Base-by-base conservation (phyloP, 2,329 filamentous ascomycete genomes). In the Bipolaris bicolor region DNA sequence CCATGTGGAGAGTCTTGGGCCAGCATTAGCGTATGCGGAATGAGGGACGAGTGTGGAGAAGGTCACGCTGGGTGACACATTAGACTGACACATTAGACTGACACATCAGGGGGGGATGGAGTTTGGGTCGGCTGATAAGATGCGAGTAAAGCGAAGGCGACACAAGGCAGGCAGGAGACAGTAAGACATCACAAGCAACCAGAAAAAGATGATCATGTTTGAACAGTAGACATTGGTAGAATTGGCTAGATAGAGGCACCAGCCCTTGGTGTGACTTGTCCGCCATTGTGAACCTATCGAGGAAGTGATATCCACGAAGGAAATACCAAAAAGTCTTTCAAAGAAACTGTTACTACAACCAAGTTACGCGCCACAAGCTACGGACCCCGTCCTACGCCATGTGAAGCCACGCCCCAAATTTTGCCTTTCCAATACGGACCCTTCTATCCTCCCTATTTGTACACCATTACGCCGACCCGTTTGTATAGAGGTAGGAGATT, bases 261-360 rank as follows among this genome's bases (percentile, higher is more conserved):
- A 73, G 70, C 70, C 66, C 70, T 73, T 73, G 70, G 70, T 73
- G 66, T 65, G 61, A 65, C 63, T 66, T 67, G 63, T 66, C 65
- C 60, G 64, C 65, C 68, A 66, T 58, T 57, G 55, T 39, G 33
- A 49, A 62, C 37, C 51, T 44, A 46, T 55, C 58, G 33, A 52
- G 44, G 57, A 62, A 58, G 18, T 46, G 9, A 58, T 60, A 64
- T 66, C 67, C 65, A 63, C 58, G 51, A 50, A 60, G 49, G 46
- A 37, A 49, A 55, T 61, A 60, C 59, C 61, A 65, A 63, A 10
- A 29, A 26, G 15, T 26, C 22, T 49, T 46, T 46, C 48, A 41
- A 58, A 58, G 55, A 60, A 61, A 50, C 47, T 68, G 53, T 63
- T 66, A 56, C 53, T 70, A 67, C 64, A 69, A 47, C 48, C 41